phyloP scores from a whole-genome alignment of 1,139 yeast genomes.

The Kluyveromyces marxianus region DNA sequence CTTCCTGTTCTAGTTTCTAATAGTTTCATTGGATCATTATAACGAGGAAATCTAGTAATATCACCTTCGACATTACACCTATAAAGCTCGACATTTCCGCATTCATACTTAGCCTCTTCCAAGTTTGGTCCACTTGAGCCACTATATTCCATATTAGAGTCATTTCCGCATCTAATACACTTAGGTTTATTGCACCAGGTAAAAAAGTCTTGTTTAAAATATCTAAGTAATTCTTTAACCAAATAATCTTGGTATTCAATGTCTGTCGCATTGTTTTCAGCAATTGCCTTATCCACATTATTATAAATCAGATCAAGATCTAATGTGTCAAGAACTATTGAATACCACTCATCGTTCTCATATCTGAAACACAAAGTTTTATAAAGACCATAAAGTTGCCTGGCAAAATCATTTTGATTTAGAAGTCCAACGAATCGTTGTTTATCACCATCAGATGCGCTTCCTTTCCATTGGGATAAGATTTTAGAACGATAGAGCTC shows the following conservation, averaged over 20 bases:
- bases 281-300: slow-evolving; percentile 34
- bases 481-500: slow-evolving; percentile 18
- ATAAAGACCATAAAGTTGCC: slow-evolving; percentile 16
- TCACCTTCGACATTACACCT: slow-evolving; percentile 45
- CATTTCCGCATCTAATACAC: slow-evolving; percentile 48
- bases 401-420: slow-evolving; percentile 19
- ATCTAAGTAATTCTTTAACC: slow-evolving; percentile 58
- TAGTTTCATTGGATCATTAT: slow-evolving; percentile 58
- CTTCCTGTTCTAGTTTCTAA: slow-evolving; percentile 62
- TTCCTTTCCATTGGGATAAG: slow-evolving; percentile 5
- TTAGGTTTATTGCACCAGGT: slow-evolving; percentile 71
- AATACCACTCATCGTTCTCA: slow-evolving; percentile 27
- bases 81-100: slow-evolving; percentile 54
- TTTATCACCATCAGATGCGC: slow-evolving; percentile 11
- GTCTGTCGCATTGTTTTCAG: slow-evolving; percentile 24
- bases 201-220: slow-evolving; percentile 78
- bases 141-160: slow-evolving; percentile 27
- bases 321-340: slow-evolving; percentile 33
- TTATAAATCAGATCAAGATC: slow-evolving; percentile 30
- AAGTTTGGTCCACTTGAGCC: slow-evolving; percentile 35
- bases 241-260: slow-evolving; percentile 61
- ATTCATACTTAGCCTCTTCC: slow-evolving; percentile 38
- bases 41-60: slow-evolving; percentile 60
- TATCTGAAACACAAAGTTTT: slow-evolving; percentile 21
- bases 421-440: slow-evolving; percentile 16